Percentiles rank a stretch among this genome's conserved stretches.
These are phyloP conservation scores for Naganishia sp. DNA, from an alignment of 1,284 basidiomycete species.

Conservation along the genomic window DNA sequence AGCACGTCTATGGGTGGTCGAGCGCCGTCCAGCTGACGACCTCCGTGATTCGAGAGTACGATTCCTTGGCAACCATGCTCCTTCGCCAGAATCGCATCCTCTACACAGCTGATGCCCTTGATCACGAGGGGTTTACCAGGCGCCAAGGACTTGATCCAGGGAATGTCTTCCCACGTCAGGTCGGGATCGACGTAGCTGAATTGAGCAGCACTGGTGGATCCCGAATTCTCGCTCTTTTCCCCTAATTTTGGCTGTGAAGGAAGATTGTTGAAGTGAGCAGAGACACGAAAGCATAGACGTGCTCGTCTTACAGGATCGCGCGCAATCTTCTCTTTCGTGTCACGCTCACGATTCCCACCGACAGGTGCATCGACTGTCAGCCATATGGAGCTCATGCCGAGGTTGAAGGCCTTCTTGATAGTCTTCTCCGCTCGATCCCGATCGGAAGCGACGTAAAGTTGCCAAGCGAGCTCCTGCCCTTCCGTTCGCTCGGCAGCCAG, in stretches of 20 bases:
- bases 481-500: slow-evolving; percentile 50
- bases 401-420: slow-evolving; percentile 48
- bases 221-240: slow-evolving; percentile 28
- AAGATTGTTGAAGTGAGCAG: neutral
- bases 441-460: slow-evolving; percentile 46
- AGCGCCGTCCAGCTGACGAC: slow-evolving; percentile 56
- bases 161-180: slow-evolving; percentile 54
- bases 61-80: slow-evolving; percentile 56
- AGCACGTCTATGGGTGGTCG: slow-evolving; percentile 74
- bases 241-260: slow-evolving; percentile 21
- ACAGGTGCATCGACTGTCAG: slow-evolving; percentile 56
- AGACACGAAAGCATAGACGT: too few species aligned
- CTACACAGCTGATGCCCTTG: slow-evolving; percentile 57
- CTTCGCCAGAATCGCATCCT: slow-evolving; percentile 56
- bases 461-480: slow-evolving; percentile 45
- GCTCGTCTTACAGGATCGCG: slow-evolving; percentile 38
- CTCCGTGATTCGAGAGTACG: slow-evolving; percentile 58
- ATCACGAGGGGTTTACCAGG: slow-evolving; percentile 55
- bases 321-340: slow-evolving; percentile 44
- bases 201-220: slow-evolving; percentile 33
- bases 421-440: slow-evolving; percentile 49
- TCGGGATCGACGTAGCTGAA: slow-evolving; percentile 40
- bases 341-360: slow-evolving; percentile 51
- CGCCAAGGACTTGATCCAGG: slow-evolving; percentile 54
- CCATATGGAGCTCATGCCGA: slow-evolving; percentile 54